These are phyloP conservation scores for Saksenaea vasiformis DNA, from an alignment of 371 early-diverging fungal genomes.

Conservation along the genomic window DNA sequence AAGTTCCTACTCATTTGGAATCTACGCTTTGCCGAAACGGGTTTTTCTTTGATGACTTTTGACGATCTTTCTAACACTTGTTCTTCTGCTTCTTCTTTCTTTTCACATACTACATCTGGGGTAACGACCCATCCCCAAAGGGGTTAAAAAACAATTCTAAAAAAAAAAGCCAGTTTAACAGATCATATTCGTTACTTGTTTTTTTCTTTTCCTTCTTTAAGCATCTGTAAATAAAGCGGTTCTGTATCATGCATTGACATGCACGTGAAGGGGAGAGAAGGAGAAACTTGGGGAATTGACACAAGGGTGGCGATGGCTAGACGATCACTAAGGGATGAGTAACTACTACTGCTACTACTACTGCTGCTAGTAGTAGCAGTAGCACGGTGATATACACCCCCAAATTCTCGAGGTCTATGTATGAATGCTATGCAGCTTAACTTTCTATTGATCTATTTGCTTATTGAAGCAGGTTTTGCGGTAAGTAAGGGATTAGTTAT, in stretches of 20 bases:
- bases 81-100: neutral
- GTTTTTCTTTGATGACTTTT: conserved; percentile 25
- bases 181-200: conserved; percentile 4
- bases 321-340: neutral
- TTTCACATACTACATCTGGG: neutral
- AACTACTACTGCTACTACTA: too few relatives aligned
- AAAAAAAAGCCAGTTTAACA: conserved; percentile 2
- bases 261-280: neutral
- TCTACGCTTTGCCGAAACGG: conserved; percentile 42
- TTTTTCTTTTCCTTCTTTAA: conserved; percentile 3
- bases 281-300: neutral
- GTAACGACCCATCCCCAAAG: too few relatives aligned
- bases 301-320: neutral
- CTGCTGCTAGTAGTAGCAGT: too few relatives aligned
- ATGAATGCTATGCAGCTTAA: too few relatives aligned
- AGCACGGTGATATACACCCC: too few relatives aligned
- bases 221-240: conserved; percentile 4
- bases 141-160: neutral
- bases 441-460: too few relatives aligned
- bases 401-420: too few relatives aligned
- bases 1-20: conserved; percentile 36
- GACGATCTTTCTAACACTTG: conserved; percentile 10
- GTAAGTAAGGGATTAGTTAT: too few relatives aligned
- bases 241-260: conserved; percentile 2
- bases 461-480: too few relatives aligned